These are phyloP conservation scores for Scleromitrula shiraiana DNA, from an alignment of 2,329 filamentous ascomycete species.

Conservation along the genomic window DNA sequence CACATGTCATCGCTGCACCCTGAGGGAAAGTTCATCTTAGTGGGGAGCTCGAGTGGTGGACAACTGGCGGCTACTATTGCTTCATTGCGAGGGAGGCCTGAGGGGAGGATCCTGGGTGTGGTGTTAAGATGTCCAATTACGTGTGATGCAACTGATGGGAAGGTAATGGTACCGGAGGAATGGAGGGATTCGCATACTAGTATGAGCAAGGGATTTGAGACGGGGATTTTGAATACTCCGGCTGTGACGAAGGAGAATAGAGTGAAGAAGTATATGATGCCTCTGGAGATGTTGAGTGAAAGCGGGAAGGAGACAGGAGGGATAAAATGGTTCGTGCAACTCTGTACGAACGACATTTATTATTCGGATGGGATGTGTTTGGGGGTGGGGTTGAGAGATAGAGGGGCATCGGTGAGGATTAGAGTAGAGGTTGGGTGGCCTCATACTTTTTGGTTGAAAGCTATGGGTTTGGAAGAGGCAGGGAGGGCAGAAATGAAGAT, in stretches of 20 bases:
- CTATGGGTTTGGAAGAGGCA: slow-evolving; percentile 34
- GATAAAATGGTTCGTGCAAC: slow-evolving; percentile 39
- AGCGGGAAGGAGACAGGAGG: slow-evolving; percentile 6
- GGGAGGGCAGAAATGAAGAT: slow-evolving; percentile 36
- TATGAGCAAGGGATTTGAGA: slow-evolving; percentile 31
- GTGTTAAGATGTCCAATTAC: slow-evolving; percentile 42
- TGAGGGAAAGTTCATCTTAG: slow-evolving; percentile 23
- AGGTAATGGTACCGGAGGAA: slow-evolving; percentile 31
- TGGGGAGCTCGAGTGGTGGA: slow-evolving; percentile 42
- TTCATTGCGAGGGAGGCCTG: slow-evolving; percentile 23
- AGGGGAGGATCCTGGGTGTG: slow-evolving; percentile 32
- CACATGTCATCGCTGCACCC: slow-evolving; percentile 14
- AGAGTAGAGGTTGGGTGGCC: slow-evolving; percentile 40
- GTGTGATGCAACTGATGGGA: slow-evolving; percentile 35
- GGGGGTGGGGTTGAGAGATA: slow-evolving; percentile 34
- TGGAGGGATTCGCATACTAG: slow-evolving; percentile 35
- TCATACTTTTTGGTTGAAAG: slow-evolving; percentile 46
- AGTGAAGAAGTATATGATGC: slow-evolving; percentile 32
- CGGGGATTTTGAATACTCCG: slow-evolving; percentile 30
- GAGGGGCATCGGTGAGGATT: slow-evolving; percentile 34
- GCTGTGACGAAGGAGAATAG: slow-evolving; percentile 31
- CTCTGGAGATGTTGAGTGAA: slow-evolving; percentile 33
- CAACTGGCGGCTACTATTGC: slow-evolving; percentile 40
- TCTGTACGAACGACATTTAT: slow-evolving; percentile 42
- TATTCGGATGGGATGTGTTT: slow-evolving; percentile 46